Base-by-base conservation (phyloP, 2,329 filamentous ascomycete genomes). In the Hymenoscyphus repandus region DNA sequence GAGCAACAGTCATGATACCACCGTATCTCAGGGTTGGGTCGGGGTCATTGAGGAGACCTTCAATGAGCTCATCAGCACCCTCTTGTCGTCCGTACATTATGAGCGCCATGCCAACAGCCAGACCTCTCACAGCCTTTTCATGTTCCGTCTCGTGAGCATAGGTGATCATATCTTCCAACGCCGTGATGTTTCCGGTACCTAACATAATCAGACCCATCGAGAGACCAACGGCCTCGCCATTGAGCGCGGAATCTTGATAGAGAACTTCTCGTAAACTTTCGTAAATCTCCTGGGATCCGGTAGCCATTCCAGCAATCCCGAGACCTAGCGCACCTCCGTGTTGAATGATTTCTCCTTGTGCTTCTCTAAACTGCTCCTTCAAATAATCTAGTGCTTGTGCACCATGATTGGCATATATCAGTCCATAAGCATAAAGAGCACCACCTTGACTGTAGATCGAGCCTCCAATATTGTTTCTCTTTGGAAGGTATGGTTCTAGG, bases 61-160 rank as follows among this genome's bases (percentile, higher is more conserved):
- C 92, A 59, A 99, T 95, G 62, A 97, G 80, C 64, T 93, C 88
- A 69, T 99, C 93, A 11, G 93, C 93, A 57, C 86, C 86, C 70
- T 99, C 93, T 71, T 97, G 91, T 53, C 90, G 87, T 43, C 87
- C 90, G 63, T 93, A 99, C 92, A 97, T 97, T 74, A 99, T 96
- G 53, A 99, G 76, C 10, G 93, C 90, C 90, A 99, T 97, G 52
- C 93, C 93, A 59, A 99, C 81, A 31, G 93, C 92, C 53, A 96
- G 82, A 66, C 93, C 93, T 45, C 93, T 90, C 20, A 99, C 90
- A 65, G 95, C 97, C 79, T 99, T 99, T 75, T 99, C 93, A 72
- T 99, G 93, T 55, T 95, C 92, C 1, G 93, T 99, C 61, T 99
- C 93, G 65, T 96, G 93, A 3, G 93, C 90, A 66, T 99, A 99